Percentiles rank a stretch among this genome's conserved stretches.
Evolutionary conservation across 1,284 basidiomycete species (phyloP).

Genomic region (Heterobasidion irregulare): DNA sequence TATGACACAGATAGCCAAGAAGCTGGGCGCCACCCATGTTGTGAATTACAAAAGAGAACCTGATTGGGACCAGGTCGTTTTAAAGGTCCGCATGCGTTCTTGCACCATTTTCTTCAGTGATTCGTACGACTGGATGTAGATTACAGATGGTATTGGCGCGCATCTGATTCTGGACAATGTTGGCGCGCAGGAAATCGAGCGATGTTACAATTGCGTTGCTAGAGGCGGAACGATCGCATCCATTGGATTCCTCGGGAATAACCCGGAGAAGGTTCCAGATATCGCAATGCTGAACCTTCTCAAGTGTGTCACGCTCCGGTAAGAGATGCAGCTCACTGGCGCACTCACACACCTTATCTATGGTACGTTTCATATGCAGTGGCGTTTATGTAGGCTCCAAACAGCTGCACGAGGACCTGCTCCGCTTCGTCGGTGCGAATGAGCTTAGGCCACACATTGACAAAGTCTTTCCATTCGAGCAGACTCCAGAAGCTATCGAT

Average conservation of each 20-base stretch:
- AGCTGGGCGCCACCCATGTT: conserved; percentile 25
- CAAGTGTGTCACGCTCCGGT: not conserved
- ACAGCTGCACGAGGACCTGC: conserved; percentile 26
- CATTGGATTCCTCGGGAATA: conserved; percentile 15
- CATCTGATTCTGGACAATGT: conserved; percentile 16
- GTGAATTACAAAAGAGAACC: conserved; percentile 26
- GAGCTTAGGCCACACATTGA: conserved; percentile 28
- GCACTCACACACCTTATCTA: not conserved
- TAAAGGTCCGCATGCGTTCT: conserved; percentile 15
- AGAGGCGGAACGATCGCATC: conserved; percentile 14
- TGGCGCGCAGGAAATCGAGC: conserved; percentile 13
- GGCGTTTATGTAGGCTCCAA: conserved; percentile 4
- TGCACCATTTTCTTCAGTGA: not conserved
- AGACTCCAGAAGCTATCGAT: conserved; percentile 27
- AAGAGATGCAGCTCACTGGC: not conserved
- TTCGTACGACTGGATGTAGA: not conserved
- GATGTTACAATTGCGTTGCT: conserved; percentile 8
- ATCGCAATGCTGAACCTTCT: not conserved
- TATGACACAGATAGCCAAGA: conserved; percentile 23
- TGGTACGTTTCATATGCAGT: not conserved
- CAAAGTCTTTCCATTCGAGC: conserved; percentile 30
- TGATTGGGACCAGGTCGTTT: conserved; percentile 22
- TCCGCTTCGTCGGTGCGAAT: conserved; percentile 22
- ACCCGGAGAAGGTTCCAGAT: not conserved
- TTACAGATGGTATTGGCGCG: conserved; percentile 13